Base-by-base conservation (phyloP, 306 rosid species). In the Glycine soja region DNA sequence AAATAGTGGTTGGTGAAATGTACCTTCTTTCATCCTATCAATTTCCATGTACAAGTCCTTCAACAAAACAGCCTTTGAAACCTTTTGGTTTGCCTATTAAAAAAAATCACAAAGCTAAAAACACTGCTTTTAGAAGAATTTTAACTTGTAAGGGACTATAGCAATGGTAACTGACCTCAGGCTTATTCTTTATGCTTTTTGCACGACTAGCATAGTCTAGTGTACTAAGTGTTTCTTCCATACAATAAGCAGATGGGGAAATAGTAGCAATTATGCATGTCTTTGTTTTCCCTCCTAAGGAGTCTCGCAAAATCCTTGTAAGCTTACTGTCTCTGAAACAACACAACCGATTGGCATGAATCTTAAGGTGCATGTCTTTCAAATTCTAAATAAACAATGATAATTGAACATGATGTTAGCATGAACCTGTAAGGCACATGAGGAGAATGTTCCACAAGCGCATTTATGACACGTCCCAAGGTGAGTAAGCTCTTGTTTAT, bases 401-500 rank as follows among this genome's bases (percentile, higher is more conserved):
- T 42, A 57, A 50, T 24, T 53, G 75, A 50, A 57, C 59, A 43
- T 30, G 67, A 34, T 71, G 70, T 81, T 59, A 62, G 18, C 40
- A 70, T 14, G 45, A 53, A 95, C 99, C 99, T 93, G 88, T 95
- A 95, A 77, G 99, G 99, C 59, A 95, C 85, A 79, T 95, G 99
- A 56, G 94, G 4, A 43, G 98, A 88, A 87, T 95, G 99, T 83
- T 95, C 99, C 84, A 93, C 99, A 10, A 95, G 87, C 4, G 99
- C 96, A 88, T 95, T 95, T 75, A 95, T 95, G 75, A 93, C 98
- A 66, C 99, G 97, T 50, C 99, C 99, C 38, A 95, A 85, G 45
- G 99, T 95, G 85, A 95, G 97, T 81, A 95, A 83, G 96, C 99
- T 95, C 88, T 95, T 95, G 82, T 95, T 95, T 86, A 95, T 95